These are phyloP conservation scores for Rhodamnia argentea DNA, from an alignment of 345 rosid species.

Conservation along the genomic window DNA sequence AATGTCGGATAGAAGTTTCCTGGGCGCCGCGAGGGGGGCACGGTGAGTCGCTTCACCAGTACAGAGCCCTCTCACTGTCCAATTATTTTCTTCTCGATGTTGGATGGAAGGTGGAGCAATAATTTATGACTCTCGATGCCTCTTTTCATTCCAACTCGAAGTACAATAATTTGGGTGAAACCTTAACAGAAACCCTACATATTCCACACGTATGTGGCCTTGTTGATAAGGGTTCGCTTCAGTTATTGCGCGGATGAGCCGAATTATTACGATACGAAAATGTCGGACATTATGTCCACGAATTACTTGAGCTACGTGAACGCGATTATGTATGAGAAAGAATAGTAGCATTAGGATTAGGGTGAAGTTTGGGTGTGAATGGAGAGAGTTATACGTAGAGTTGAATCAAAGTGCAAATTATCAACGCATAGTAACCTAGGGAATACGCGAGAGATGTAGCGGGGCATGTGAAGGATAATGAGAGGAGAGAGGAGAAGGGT, in stretches of 20 bases:
- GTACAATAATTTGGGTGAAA: neutral
- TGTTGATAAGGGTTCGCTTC: neutral
- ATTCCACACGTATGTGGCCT: neutral
- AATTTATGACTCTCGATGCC: neutral
- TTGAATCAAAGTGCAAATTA: neutral
- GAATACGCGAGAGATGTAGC: neutral
- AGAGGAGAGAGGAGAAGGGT: neutral
- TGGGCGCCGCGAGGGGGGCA: neutral
- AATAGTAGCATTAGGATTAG: neutral
- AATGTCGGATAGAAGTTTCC: neutral
- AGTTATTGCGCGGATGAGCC: neutral
- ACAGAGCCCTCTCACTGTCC: neutral
- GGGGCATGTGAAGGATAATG: neutral
- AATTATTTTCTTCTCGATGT: neutral
- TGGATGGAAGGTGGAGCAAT: neutral
- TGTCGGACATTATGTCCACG: neutral
- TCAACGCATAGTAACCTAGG: neutral
- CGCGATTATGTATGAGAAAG: neutral
- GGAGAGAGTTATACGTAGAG: neutral
- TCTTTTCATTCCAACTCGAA: neutral
- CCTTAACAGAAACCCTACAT: neutral
- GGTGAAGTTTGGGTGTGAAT: neutral
- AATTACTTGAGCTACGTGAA: neutral
- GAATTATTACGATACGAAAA: neutral
- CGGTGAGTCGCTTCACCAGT: neutral